Base-by-base conservation (phyloP, 129 eudicot genomes). In the Erigeron canadensis region DNA sequence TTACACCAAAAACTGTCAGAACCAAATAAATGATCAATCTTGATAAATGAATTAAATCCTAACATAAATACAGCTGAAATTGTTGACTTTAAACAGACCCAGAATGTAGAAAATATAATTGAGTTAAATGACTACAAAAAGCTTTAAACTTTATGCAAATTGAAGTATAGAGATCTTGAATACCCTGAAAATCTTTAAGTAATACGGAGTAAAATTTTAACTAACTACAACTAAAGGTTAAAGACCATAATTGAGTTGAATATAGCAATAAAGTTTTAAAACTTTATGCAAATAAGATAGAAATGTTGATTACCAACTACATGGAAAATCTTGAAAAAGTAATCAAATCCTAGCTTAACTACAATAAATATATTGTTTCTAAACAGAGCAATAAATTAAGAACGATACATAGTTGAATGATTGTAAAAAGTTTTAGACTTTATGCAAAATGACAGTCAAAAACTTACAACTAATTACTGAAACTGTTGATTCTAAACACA, bases 21-120 rank as follows among this genome's bases (percentile, higher is more conserved):
- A 15, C 69, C 60, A n/a, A 22, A 21, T 12, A 38, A 54, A 34
- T 58, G 63, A 59, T 56, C 51, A 59, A 53, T 7, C 23, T 17
- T 53, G 58, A 53, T 53, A 22, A 51, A 17, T 15, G 8, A 76
- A 7, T 42, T 34, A 8, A 65, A 15, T 23, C 10, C 37, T 8
- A 57, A 10, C 40, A 10, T 40, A 69, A 71, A 10, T 37, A 73
- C 21, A 62, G 13, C 40, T 6, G 15, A 63, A 28, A 75, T 28
- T 67, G 75, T 11, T 16, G 21, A 75, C 66, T 75, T 47, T 23
- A 21, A 43, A 5, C 10, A 67, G 37, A 75, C 74, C 21, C 73
- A 23, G 45, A 69, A 46, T 13, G 13, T 8, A 48, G 1, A 71
- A 40, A 22, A 47, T 63, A 7, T 11, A 61, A 70, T 77, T 50